Base-by-base conservation (phyloP, 345 rosid genomes). In the Turritis glabra region DNA sequence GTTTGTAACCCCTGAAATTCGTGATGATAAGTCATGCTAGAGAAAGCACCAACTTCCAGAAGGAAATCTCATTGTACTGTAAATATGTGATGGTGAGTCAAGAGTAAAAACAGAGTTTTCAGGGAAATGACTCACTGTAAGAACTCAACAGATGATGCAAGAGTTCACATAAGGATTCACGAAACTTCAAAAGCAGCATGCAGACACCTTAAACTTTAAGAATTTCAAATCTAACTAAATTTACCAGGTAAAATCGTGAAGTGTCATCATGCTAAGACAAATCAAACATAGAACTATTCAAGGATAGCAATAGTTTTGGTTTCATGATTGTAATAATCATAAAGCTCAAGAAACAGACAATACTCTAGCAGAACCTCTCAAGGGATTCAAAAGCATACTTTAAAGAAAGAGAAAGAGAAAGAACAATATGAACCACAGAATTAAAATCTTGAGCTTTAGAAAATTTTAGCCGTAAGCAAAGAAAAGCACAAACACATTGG, bases 1-100 rank as follows among this genome's bases (percentile, higher is more conserved):
- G 97, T 78, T 89, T 90, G 86, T 89, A 92, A 46, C 99, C 99
- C 98, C 98, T 96, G 90, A 58, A 83, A 75, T 38, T 22, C 38
- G 37, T 35, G 14, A 37, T 53, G 51, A 54, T 11, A 64, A 26
- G 62, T 61, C 53, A 61, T 25, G 40, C 1, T 57, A 71, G 27
- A 27, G 18, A 50, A 46, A 3, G 10, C 33, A 71, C 44, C 33
- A 15, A 63, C 5, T 47, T 47, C 17, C 9, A 35, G 12, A 29
- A 35, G 37, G 30, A 40, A 67, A 68, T 38, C 27, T 54, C 18
- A 27, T 17, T 12, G 52, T 23, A 14, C 58, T 1, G 25, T 48
- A 65, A 7, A 41, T n/a, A 27, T 1, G 2, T 55, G 27, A 69
- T 14, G 50, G 11, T 46, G 22, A 8, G 54, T 35, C 48, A 47